phyloP scores from a whole-genome alignment of 805 yeast species.

The Komagataella kurtzmanii region DNA sequence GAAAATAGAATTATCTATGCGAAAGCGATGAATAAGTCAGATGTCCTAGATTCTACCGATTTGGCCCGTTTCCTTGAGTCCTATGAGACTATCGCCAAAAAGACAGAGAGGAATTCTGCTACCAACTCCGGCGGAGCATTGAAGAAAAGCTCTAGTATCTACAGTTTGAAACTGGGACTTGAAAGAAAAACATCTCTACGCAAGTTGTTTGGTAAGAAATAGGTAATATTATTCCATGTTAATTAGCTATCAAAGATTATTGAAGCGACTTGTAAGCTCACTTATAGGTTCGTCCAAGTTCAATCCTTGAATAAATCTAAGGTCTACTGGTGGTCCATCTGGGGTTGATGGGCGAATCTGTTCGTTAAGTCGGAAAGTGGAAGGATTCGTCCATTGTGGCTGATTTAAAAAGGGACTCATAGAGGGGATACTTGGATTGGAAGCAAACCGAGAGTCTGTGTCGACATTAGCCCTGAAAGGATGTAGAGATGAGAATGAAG shows the following conservation, averaged over 20 bases:
- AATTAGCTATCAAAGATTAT: not conserved
- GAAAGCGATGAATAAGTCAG: not conserved
- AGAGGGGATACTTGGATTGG: not conserved
- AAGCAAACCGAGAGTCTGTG: not conserved
- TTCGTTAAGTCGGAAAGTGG: not conserved
- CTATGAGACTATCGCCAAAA: not conserved
- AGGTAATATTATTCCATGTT: not conserved
- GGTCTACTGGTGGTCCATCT: not conserved
- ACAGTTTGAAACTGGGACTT: not conserved
- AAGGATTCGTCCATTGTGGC: not conserved
- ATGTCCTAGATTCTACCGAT: not conserved
- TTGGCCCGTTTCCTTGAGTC: not conserved
- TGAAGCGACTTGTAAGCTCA: not conserved
- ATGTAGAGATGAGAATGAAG: not conserved
- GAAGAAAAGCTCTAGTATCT: not conserved
- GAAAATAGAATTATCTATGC: not conserved
- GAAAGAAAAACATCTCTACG: not conserved
- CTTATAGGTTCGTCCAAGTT: not conserved
- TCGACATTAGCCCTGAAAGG: slow-evolving; percentile 3
- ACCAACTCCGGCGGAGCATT: not conserved
- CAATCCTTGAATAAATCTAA: not conserved
- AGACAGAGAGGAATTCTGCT: not conserved
- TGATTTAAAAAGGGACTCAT: not conserved
- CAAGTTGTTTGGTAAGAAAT: not conserved
- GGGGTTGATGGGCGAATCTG: not conserved